Conservation (phyloP, 768 basidiomycete species). For the Infundibulicybe gibba region DNA sequence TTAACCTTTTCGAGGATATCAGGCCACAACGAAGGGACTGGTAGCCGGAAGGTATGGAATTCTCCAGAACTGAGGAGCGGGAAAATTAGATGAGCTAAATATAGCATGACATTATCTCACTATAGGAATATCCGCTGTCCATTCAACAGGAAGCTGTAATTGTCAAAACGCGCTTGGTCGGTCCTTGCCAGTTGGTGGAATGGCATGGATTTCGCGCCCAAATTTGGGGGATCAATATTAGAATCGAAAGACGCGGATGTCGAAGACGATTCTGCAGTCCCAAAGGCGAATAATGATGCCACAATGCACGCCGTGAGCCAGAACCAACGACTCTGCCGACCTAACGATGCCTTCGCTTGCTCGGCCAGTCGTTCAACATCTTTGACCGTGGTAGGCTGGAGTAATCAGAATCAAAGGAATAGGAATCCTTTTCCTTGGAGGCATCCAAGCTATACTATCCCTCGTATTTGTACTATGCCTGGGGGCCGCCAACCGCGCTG, state of each 20-base stretch:
- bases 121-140: slow-evolving; percentile 72
- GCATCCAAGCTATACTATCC: neutral
- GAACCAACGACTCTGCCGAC: slow-evolving; percentile 21
- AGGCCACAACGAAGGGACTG: slow-evolving; percentile 76
- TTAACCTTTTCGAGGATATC: slow-evolving; percentile 82
- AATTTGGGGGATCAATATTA: neutral
- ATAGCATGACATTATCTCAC: slow-evolving; percentile 34
- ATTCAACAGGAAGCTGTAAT: slow-evolving; percentile 65
- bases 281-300: slow-evolving; percentile 19
- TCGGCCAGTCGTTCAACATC: neutral
- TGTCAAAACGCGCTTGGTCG: slow-evolving; percentile 51
- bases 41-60: slow-evolving; percentile 80
- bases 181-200: slow-evolving; percentile 16
- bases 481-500: too few relatives aligned
- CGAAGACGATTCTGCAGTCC: slow-evolving; percentile 11
- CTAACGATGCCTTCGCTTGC: slow-evolving; percentile 5
- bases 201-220: slow-evolving; percentile 3
- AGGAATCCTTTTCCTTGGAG: neutral
- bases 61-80: slow-evolving; percentile 63
- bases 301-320: slow-evolving; percentile 22
- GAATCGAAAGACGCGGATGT: slow-evolving; percentile 6
- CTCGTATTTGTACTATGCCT: neutral
- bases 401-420: neutral
- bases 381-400: neutral
- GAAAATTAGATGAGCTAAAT: neutral